These are phyloP conservation scores for Zymoseptoria ardabiliae DNA, from an alignment of 2,329 filamentous ascomycete species.

Conservation along the genomic window DNA sequence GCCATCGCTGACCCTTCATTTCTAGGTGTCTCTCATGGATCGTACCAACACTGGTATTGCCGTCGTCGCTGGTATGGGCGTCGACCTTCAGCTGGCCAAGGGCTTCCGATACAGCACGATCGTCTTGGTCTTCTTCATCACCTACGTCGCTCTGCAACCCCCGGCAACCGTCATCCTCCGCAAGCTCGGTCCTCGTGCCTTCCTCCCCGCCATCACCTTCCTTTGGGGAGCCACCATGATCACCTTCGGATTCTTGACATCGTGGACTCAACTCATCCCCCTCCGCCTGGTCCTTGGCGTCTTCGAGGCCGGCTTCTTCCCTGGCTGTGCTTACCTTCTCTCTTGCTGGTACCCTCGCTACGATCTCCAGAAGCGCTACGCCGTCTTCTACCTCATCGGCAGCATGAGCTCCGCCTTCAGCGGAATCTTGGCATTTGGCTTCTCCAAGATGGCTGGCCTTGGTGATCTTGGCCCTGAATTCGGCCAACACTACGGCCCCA, in stretches of 20 bases:
- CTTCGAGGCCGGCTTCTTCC: constrained; percentile 52
- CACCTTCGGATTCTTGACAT: constrained; percentile 54
- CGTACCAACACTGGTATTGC: constrained; percentile 29
- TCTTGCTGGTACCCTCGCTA: constrained; percentile 48
- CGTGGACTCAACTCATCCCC: constrained; percentile 47
- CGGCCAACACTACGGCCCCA: constrained; percentile 29
- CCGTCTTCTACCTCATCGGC: constrained; percentile 45
- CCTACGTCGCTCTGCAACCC: constrained; percentile 65
- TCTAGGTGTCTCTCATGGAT: neutral
- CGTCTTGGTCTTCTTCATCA: constrained; percentile 66
- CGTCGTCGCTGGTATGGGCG: constrained; percentile 30
- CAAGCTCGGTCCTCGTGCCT: constrained; percentile 47
- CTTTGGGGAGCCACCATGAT: constrained; percentile 58
- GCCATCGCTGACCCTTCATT: neutral
- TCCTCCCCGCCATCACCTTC: constrained; percentile 35
- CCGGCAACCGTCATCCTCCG: constrained; percentile 63
- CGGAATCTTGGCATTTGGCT: constrained; percentile 37
- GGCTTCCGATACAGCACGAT: constrained; percentile 35
- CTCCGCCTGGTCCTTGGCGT: constrained; percentile 55
- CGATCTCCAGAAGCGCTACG: constrained; percentile 35
- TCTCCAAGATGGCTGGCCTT: constrained; percentile 41
- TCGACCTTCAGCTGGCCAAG: constrained; percentile 25
- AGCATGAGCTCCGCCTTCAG: constrained; percentile 42
- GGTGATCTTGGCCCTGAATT: constrained; percentile 27
- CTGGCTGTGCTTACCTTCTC: constrained; percentile 58